These are phyloP conservation scores for Lactarius indigo DNA, from an alignment of 768 basidiomycete species.

Conservation along the genomic window DNA sequence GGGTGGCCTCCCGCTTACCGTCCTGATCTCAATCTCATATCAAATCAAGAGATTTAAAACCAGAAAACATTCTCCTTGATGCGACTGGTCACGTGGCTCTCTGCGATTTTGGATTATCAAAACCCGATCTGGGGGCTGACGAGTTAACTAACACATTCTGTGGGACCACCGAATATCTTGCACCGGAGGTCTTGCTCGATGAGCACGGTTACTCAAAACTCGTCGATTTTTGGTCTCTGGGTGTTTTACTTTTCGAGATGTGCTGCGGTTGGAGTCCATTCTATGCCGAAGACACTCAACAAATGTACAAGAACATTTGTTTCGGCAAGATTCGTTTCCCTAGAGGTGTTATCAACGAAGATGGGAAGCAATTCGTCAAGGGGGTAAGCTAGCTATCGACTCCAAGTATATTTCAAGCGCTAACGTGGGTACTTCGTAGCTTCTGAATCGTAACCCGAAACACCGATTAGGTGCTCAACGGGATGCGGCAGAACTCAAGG, in stretches of 20 bases:
- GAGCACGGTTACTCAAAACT: constrained; percentile 98
- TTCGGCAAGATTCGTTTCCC: constrained; percentile 99
- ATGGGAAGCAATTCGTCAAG: constrained; percentile 99
- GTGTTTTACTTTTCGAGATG: constrained; percentile 98
- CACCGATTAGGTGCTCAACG: constrained; percentile 90
- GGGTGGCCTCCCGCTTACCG: constrained; percentile 37
- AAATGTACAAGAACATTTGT: constrained; percentile 99
- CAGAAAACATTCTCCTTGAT: constrained; percentile 97
- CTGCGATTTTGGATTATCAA: constrained; percentile 97
- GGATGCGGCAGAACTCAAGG: constrained; percentile 92
- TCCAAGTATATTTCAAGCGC: not conserved
- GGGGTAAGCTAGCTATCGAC: constrained; percentile 59
- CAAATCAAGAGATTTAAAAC: constrained; percentile 79
- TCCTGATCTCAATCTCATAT: not conserved
- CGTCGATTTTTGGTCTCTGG: constrained; percentile 97
- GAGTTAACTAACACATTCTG: constrained; percentile 99
- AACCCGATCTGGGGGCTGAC: constrained; percentile 88
- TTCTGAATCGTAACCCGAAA: constrained; percentile 97
- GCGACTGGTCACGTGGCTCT: constrained; percentile 98
- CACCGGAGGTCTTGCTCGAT: constrained; percentile 96
- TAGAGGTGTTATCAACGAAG: constrained; percentile 93
- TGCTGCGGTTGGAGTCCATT: constrained; percentile 99
- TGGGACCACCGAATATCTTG: constrained; percentile 97
- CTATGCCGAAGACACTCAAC: constrained; percentile 98
- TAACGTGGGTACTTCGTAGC: constrained; percentile 42